Evolutionary conservation across 2,329 filamentous ascomycete genomes (phyloP).

Genomic region (Sclerotinia nivalis): DNA sequence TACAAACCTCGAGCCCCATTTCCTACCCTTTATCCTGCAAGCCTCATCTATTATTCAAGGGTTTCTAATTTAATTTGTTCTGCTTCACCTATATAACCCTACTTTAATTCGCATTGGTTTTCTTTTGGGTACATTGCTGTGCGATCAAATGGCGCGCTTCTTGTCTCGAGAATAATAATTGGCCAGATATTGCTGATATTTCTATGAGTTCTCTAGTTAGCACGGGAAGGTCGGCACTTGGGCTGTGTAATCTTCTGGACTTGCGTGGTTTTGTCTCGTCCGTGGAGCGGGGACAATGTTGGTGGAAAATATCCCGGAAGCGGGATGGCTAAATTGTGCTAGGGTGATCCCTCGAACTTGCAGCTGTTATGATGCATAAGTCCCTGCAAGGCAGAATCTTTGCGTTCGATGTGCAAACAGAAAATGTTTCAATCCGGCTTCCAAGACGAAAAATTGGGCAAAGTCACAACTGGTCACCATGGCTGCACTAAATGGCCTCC

Average conservation of each 20-base stretch:
- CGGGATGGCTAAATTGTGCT: conserved; percentile 9
- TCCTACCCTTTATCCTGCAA: background rate
- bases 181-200: conserved; percentile 25
- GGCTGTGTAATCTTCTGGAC: conserved; percentile 1
- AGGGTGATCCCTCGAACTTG: conserved; percentile 9
- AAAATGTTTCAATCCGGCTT: background rate
- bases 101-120: background rate
- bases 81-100: background rate
- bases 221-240: conserved; percentile 12
- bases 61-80: background rate
- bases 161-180: conserved; percentile 40
- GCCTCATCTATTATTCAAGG: background rate
- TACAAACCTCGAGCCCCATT: background rate
- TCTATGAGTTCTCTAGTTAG: conserved; percentile 14
- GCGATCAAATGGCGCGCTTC: conserved; percentile 55
- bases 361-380: conserved; percentile 1
- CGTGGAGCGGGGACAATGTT: background rate
- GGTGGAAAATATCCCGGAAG: background rate
- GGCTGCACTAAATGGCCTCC: conserved; percentile 6
- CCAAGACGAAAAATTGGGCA: background rate
- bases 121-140: conserved; percentile 37
- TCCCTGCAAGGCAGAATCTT: background rate
- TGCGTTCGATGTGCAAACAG: background rate
- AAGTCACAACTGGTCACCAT: conserved; percentile 1
- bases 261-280: background rate